A percentile compares a stretch with the other conserved stretches of the same genome.
Evolutionary conservation across 129 eudicot genomes (phyloP).

Genomic region (Logfia minima): DNA sequence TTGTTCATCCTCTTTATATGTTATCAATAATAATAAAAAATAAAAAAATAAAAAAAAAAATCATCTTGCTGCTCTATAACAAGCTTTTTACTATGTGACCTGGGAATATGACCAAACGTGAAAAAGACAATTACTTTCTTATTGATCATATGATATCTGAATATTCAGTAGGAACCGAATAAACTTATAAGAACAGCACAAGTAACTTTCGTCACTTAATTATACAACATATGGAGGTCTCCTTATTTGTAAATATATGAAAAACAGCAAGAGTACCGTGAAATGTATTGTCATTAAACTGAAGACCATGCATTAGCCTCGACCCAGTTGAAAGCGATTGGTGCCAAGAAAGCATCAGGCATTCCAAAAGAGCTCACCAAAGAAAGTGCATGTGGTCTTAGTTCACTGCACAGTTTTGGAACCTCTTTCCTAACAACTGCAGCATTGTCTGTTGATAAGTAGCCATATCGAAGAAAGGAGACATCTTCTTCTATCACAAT

Average conservation of each 20-base stretch:
- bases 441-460: conserved; percentile 64
- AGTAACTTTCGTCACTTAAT: conserved; percentile 3
- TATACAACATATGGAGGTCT: background rate
- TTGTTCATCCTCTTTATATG: no score
- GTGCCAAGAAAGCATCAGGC: conserved; percentile 93
- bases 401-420: conserved; percentile 69
- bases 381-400: conserved; percentile 87
- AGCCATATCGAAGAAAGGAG: conserved; percentile 88
- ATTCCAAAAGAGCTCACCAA: conserved; percentile 87
- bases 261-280: background rate
- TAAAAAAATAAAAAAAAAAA: no score
- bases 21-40: no score
- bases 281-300: conserved; percentile 20
- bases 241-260: background rate
- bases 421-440: conserved; percentile 84
- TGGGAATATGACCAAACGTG: no score
- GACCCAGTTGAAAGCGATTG: conserved; percentile 91
- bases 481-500: conserved; percentile 83
- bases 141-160: background rate
- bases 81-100: no score
- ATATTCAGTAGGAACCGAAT: background rate
- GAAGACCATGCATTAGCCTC: conserved; percentile 83
- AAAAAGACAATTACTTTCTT: background rate
- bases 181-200: background rate
- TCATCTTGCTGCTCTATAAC: no score